Evolutionary conservation across 1,284 basidiomycete species (phyloP), one percentile per base, ranked within the genome.

Genomic region (Mycena sp.): DNA sequence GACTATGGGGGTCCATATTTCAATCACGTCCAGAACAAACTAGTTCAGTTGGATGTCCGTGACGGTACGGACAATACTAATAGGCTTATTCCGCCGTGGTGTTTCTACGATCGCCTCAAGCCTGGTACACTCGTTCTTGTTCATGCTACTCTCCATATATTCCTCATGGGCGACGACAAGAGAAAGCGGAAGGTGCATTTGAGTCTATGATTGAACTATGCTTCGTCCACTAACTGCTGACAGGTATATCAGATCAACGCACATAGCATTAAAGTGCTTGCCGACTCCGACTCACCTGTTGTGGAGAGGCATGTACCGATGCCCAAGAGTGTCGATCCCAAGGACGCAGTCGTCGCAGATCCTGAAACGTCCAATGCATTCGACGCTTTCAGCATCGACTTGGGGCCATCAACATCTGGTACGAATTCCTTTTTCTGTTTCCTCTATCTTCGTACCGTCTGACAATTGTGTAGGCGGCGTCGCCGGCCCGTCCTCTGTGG

Each of bases 61-160:
- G 72, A 75, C 49, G 59, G 56, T 3, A 35, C 70, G 5, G 51
- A 58, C 11, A 44, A 64, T 2, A 17, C 10, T 10, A 41, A 41
- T 12, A 43, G n/a, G n/a, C 58, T 74, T 4, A 67, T 76, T 26
- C 55, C 61, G 1, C 69, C 72, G 5, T 72, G 67, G 68, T 21
- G 70, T 1, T 32, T 62, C 4, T 69, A 69, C 30, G 26, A 67
- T 6, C 56, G 53, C 6, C 65, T 76, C 5, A 62, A 63, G 0
- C 67, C 67, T 3, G 73, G 73, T 6, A 73, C 73, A 6, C n/a
- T 76, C 4, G 66, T 76, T 10, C 63, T 70, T 11, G 56, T 63
- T 10, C 29, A 51, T 10, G 63, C 59, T 0, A 63, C 53, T 9
- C 28, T 68, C 2, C 32, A 57, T 17, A 41, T 49, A 5, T 68